A percentile compares a stretch with the other conserved stretches of the same genome.
phyloP scores from a whole-genome alignment of 345 rosid species.

The Citrus unshiu region DNA sequence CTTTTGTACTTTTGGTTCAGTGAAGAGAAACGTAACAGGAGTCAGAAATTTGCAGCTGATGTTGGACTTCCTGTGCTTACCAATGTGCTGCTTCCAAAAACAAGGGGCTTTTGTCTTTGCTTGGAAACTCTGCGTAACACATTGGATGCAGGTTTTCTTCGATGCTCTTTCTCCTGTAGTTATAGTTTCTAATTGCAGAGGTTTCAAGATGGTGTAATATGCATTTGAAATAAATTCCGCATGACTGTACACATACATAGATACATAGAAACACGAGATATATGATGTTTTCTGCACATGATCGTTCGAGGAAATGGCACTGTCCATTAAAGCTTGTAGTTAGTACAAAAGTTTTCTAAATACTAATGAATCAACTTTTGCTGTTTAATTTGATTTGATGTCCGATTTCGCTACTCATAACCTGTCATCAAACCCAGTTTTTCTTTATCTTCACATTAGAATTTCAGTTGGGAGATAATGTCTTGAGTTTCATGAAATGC shows the following conservation, averaged over 20 bases:
- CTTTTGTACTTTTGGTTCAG: slow-evolving; percentile 37
- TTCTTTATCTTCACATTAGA: not conserved
- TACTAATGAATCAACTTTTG: not conserved
- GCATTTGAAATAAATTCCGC: not conserved
- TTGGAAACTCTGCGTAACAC: slow-evolving; percentile 55
- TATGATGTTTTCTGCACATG: not conserved
- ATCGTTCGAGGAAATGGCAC: not conserved
- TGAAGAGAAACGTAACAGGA: slow-evolving; percentile 59
- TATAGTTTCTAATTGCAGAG: not conserved
- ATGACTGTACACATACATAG: not conserved
- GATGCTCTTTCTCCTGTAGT: not conserved
- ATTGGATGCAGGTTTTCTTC: slow-evolving; percentile 64
- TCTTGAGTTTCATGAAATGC: not conserved
- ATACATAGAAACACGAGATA: not conserved
- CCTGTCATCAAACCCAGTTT: not conserved
- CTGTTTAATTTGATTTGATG: not conserved
- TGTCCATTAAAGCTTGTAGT: not conserved
- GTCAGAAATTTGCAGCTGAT: slow-evolving; percentile 66
- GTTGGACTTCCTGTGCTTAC: slow-evolving; percentile 65
- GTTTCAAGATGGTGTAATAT: not conserved
- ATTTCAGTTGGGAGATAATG: not conserved
- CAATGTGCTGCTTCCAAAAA: slow-evolving; percentile 73
- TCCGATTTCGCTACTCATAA: not conserved
- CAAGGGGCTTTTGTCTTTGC: slow-evolving; percentile 67
- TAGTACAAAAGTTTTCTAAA: not conserved